Evolutionary conservation across 257 asterid genomes (phyloP), one percentile per base, ranked within the genome.

Genomic region (Solanum dulcamara): DNA sequence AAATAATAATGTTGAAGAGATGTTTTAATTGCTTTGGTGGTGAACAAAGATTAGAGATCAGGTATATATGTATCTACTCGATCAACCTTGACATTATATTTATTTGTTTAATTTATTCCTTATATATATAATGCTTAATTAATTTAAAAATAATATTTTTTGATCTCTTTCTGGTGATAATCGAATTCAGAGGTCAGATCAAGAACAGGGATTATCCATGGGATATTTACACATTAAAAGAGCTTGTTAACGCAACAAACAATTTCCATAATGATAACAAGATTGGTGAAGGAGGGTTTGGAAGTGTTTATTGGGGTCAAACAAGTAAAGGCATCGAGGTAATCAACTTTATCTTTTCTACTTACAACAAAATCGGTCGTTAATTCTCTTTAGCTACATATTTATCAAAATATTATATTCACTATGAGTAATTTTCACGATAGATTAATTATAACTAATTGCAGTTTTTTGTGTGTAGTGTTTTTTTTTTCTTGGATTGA

Each of bases 231-330:
- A 88, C 93, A 26, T 91, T 94, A 12, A 94, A 89, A 84, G 97
- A 93, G 83, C 90, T 94, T 8, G 91, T 92, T 57, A 93, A 86
- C 6, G 96, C 98, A 10, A 94, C 98, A 17, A 93, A 91, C 90
- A 91, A 91, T 86, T 94, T 94, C 72, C 95, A 93, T 86, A 85
- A 90, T 53, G 93, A 92, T 66, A 90, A 91, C 91, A 94, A 94
- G 80, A 92, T 94, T 38, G 98, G 98, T 3, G 98, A 94, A 91
- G 97, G 98, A 10, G 98, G 97, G 26, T 94, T 94, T 22, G 98
- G 98, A 85, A 94, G 95, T 86, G 97, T 94, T 83, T 94, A 94
- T 86, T 91, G 96, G 94, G 98, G 98, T 46, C 91, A 91, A 84
- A 91, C 98, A 48, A 91, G 89, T 85, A 91, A 91, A 92, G 98